Conservation (phyloP, 2,329 filamentous ascomycete genomes). For the Dothideomycetes sp. region DNA sequence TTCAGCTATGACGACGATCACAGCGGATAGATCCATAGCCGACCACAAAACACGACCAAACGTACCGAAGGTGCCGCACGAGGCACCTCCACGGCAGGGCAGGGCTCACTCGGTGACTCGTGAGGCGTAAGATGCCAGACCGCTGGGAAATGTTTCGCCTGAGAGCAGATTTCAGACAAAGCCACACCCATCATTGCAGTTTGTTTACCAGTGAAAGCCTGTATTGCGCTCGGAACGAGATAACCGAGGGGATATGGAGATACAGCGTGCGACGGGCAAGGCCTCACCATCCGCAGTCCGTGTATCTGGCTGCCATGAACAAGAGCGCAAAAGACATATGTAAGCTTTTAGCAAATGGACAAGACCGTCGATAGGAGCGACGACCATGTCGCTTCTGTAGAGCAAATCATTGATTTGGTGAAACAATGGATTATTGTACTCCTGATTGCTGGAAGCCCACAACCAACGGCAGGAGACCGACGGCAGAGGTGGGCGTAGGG, state of each 20-base stretch:
- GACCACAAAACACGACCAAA: conserved; percentile 6
- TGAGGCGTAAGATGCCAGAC: conserved; percentile 8
- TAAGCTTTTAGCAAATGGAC: conserved; percentile 9
- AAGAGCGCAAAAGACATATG: not conserved
- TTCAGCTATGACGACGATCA: conserved; percentile 10
- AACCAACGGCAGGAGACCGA: not conserved
- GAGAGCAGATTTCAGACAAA: conserved; percentile 2
- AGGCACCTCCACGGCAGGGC: conserved; percentile 8
- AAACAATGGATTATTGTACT: conserved; percentile 12
- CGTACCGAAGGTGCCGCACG: conserved; percentile 12
- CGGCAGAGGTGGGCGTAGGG: conserved; percentile 3
- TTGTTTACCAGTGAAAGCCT: no score
- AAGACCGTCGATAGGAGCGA: not conserved
- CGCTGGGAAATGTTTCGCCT: conserved; percentile 2
- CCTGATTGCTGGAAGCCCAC: conserved; percentile 10
- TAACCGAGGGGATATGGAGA: no score
- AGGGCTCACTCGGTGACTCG: conserved; percentile 7
- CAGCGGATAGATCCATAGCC: conserved; percentile 12
- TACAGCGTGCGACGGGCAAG: no score
- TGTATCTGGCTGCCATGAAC: conserved; percentile 4
- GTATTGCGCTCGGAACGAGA: no score
- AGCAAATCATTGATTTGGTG: conserved; percentile 9
- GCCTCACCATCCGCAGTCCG: no score
- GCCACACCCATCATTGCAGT: conserved; percentile 11
- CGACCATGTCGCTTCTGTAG: conserved; percentile 8